Evolutionary conservation across 1,139 yeast genomes (phyloP), one percentile per base, ranked within the genome.

Genomic region (Nakaseomyces bracarensis): DNA sequence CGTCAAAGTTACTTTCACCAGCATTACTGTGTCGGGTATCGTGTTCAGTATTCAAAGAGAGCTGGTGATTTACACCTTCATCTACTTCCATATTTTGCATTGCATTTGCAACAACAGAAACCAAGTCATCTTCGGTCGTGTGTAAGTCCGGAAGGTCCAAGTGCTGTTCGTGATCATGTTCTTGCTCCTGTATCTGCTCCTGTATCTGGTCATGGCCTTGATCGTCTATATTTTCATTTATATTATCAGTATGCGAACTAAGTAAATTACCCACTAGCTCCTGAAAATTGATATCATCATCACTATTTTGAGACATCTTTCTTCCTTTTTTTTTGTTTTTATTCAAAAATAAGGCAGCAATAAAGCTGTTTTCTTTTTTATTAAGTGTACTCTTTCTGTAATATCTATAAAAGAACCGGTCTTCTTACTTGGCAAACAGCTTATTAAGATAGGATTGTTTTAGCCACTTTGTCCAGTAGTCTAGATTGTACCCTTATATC

Each of bases 261-360:
- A 60, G 47, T 19, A 58, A 41, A 38, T 51, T 58, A 3, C 63
- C 64, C 15, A 60, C 62, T 22, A 60, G 51, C 39, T 57, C 63
- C 39, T 53, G 55, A 38, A 60, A 52, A 35, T 58, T 58, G 20
- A 60, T 45, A 26, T 58, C 63, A 27, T 50, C 53, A 37, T 53
- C 53, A 41, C 41, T 47, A 15, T 37, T 30, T 18, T 43, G 36
- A 40, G 44, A 36, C 31, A 37, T 37, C n/a, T n/a, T n/a, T n/a
- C n/a, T n/a, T n/a, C n/a, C n/a, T n/a, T n/a, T n/a, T n/a, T n/a
- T n/a, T n/a, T n/a, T n/a, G n/a, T n/a, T n/a, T n/a, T n/a, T n/a
- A n/a, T n/a, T n/a, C n/a, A n/a, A n/a, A n/a, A n/a, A n/a, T n/a
- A n/a, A n/a, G n/a, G n/a, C n/a, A n/a, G n/a, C n/a, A n/a, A n/a